Conservation (phyloP, 139 green algal species). For the Raphidocelis subcapitata region DNA sequence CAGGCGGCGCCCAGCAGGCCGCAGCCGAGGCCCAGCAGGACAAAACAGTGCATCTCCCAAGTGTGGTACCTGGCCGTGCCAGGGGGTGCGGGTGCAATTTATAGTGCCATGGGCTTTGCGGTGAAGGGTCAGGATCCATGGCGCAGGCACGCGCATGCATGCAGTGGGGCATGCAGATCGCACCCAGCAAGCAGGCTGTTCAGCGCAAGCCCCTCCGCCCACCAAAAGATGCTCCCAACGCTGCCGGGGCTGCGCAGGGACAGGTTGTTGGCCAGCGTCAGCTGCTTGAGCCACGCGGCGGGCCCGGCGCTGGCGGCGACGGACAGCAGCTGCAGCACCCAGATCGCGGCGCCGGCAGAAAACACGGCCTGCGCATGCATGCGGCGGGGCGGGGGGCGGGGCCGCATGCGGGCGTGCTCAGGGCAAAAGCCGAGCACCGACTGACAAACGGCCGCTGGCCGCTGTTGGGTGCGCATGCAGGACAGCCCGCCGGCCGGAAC, state of each 20-base stretch:
- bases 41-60: neutral
- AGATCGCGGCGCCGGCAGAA: no score
- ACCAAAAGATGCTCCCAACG: constrained; percentile 2
- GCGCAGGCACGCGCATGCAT: neutral
- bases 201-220: neutral
- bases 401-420: no score
- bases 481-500: no score
- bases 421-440: no score
- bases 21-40: neutral
- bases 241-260: neutral
- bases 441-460: no score
- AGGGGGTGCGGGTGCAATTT: no score
- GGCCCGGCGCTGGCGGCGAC: neutral
- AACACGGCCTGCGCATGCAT: no score
- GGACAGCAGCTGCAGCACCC: neutral
- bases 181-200: neutral
- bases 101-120: no score
- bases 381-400: no score
- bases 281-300: neutral
- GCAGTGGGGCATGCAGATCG: neutral
- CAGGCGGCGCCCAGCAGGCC: neutral
- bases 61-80: neutral
- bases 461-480: no score
- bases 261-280: neutral
- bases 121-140: no score